Evolutionary conservation across 2,329 filamentous ascomycete genomes (phyloP), one percentile per base, ranked within the genome.

Genomic region (Plectosphaerella sp.): DNA sequence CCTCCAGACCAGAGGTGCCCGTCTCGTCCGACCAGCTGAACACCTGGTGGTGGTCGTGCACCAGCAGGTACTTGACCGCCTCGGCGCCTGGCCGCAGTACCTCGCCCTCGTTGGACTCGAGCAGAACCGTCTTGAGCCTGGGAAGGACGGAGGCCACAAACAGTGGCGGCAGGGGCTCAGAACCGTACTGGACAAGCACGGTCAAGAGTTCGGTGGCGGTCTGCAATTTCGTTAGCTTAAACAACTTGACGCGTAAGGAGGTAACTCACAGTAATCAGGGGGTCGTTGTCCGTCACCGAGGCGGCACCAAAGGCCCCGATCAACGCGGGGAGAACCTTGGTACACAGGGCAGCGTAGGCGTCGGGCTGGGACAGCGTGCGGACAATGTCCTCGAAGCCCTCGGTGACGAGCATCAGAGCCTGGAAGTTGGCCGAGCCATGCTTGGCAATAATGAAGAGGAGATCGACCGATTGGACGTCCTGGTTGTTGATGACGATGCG

Each of bases 351-450:
- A 47, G 86, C 79, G 67, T 93, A 99, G 1, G 84, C 80, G 9
- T 88, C 82, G 7, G 79, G 72, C 20, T 85, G 83, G 2, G 87
- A 75, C 53, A 96, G 80, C 1, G 76, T 79, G 48, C 80, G 76
- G 6, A 92, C 88, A 52, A 97, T 86, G 43, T 94, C 90, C 67
- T 97, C 93, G 63, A 99, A 96, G 0, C 90, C 86, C 69, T 99
- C 94, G 36, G 84, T 88, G 22, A 97, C 88, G 49, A 97, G 76
- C 73, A 92, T 87, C 1, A 87, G 91, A 46, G 97, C 82, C 67
- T 97, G 92, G 73, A 95, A 96, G 71, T 96, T 97, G 55, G 82
- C 84, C 0, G 93, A 89, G 25, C 91, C 91, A 64, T 92, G 86
- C 67, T 91, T 94, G 20, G 91, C 93, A 54, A 97, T 83, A 50